Evolutionary conservation across 352 stramenopile genomes (phyloP).

Genomic region (Globisporangium sylvaticum): DNA sequence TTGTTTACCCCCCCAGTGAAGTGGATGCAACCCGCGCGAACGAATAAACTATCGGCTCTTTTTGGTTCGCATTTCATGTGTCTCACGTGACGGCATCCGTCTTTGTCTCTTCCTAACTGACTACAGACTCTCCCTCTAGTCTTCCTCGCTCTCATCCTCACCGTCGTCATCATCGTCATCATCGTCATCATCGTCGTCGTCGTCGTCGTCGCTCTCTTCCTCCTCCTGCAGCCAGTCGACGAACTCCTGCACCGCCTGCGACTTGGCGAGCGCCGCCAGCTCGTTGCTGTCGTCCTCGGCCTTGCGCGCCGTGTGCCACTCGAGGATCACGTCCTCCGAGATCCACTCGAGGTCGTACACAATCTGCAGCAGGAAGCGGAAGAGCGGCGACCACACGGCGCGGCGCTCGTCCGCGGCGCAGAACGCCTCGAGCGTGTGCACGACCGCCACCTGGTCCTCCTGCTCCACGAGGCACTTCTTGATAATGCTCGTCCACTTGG

Average conservation of each 20-base stretch:
- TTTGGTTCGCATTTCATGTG: not conserved
- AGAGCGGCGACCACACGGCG: conserved; percentile 66
- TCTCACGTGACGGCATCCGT: not conserved
- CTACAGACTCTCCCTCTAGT: not conserved
- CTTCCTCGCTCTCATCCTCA: conserved; percentile 1
- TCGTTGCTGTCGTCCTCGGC: conserved; percentile 31
- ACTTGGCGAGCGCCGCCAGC: conserved; percentile 45
- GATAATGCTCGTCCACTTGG: conserved; percentile 90
- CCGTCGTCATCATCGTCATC: conserved; percentile 26
- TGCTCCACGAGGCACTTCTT: conserved; percentile 86
- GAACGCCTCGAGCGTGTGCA: conserved; percentile 59
- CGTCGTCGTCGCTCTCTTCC: conserved; percentile 44
- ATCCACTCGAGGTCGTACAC: conserved; percentile 93
- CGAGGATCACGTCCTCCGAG: conserved; percentile 89
- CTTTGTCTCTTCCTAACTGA: not conserved
- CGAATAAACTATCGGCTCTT: not conserved
- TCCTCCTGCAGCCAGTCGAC: conserved; percentile 90
- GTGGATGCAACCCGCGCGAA: not conserved
- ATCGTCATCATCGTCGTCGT: conserved; percentile 32
- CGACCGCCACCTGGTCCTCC: conserved; percentile 59
- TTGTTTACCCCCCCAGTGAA: not conserved
- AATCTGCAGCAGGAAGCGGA: conserved; percentile 92
- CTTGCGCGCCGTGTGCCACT: conserved; percentile 73
- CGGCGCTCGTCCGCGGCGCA: conserved; percentile 39
- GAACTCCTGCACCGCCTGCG: conserved; percentile 89